Conservation (phyloP, 2,329 filamentous ascomycete genomes). For the Taxawa tesnikishii region DNA sequence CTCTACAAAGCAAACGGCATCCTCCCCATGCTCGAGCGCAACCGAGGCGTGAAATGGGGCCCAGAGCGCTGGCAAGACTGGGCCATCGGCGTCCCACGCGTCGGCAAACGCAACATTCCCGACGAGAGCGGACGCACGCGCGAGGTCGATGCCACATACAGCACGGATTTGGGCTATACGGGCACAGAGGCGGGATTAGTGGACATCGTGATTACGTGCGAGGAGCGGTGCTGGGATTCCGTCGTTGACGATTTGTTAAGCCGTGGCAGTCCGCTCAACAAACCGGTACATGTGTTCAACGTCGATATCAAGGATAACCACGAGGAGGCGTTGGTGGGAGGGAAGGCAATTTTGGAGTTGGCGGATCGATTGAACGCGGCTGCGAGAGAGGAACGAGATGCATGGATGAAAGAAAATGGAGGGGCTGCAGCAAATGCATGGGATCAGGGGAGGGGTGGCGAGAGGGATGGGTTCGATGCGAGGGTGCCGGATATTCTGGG, state of each 20-base stretch:
- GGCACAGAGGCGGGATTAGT: conserved; percentile 84
- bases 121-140: conserved; percentile 5
- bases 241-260: conserved; percentile 87
- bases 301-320: conserved; percentile 98
- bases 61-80: conserved; percentile 98
- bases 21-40: conserved; percentile 89
- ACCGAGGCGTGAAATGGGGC: conserved; percentile 83
- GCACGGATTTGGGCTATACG: conserved; percentile 59
- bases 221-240: conserved; percentile 96
- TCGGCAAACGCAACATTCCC: conserved; percentile 44
- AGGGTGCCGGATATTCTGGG: conserved; percentile 83
- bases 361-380: conserved; percentile 73
- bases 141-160: conserved; percentile 27
- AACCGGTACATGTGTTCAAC: conserved; percentile 95
- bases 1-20: conserved; percentile 88
- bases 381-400: conserved; percentile 64
- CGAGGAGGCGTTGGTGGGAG: conserved; percentile 85
- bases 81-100: conserved; percentile 71
- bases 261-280: conserved; percentile 74
- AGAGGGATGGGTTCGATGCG: conserved; percentile 75
- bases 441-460: conserved; percentile 56
- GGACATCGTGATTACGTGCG: conserved; percentile 91
- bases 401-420: conserved; percentile 55
- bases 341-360: conserved; percentile 81
- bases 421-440: conserved; percentile 43